These are phyloP conservation scores for Heliamphora ciliata DNA, from an alignment of 179 eudicot genomes.

Conservation along the genomic window DNA sequence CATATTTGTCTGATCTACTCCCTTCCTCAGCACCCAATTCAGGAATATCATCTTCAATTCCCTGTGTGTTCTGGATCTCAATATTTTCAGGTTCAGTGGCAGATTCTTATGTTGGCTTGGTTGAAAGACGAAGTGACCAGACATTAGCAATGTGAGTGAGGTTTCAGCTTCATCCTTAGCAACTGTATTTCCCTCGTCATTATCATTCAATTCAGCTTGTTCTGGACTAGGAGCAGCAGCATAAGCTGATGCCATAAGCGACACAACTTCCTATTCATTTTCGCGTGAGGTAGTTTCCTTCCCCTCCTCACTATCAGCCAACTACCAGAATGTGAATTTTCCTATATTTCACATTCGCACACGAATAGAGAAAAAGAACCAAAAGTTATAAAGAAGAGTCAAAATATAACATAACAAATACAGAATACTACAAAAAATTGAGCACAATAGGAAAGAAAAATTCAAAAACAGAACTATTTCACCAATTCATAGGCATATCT, in stretches of 20 bases:
- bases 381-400: background rate
- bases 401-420: background rate
- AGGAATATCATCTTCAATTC: slow-evolving; percentile 25
- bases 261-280: slow-evolving; percentile 92
- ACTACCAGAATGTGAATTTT: slow-evolving; percentile 17
- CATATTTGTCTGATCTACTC: slow-evolving; percentile 27
- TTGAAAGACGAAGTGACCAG: slow-evolving; percentile 63
- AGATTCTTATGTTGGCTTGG: slow-evolving; percentile 60
- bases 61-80: slow-evolving; percentile 22
- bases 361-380: background rate
- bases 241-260: slow-evolving; percentile 84
- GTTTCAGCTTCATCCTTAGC: slow-evolving; percentile 45
- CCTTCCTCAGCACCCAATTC: slow-evolving; percentile 26
- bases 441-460: background rate
- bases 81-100: slow-evolving; percentile 37
- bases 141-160: slow-evolving; percentile 67
- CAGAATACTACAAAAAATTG: background rate
- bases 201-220: slow-evolving; percentile 36
- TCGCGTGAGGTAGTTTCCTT: slow-evolving; percentile 44
- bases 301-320: slow-evolving; percentile 48
- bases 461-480: no score
- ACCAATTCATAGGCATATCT: no score
- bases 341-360: slow-evolving; percentile 4
- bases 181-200: slow-evolving; percentile 27
- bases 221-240: slow-evolving; percentile 78